phyloP scores from a whole-genome alignment of 495 filamentous ascomycete species.

The Daldinia childiae region DNA sequence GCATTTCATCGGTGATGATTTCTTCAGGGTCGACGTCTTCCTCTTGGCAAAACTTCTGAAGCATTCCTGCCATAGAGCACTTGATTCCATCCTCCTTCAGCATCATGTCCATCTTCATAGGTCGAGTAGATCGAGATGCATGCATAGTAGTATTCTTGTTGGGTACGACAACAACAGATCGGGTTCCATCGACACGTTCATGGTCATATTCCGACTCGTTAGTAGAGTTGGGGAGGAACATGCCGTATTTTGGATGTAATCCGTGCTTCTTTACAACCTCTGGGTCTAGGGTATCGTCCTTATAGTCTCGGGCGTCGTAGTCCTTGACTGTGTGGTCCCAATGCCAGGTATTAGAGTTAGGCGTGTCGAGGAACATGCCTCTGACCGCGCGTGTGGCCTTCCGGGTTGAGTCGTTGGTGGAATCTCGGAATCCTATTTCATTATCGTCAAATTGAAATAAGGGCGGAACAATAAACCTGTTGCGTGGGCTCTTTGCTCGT shows the following conservation, averaged over 20 bases:
- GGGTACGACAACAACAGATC: slow-evolving; percentile 50
- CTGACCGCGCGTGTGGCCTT: slow-evolving; percentile 51
- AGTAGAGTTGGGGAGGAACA: slow-evolving; percentile 50
- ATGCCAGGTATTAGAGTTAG: slow-evolving; percentile 54
- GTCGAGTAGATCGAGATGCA: slow-evolving; percentile 53
- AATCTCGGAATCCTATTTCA: slow-evolving; percentile 63
- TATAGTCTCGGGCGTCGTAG: slow-evolving; percentile 55
- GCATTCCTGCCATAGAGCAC: slow-evolving; percentile 22
- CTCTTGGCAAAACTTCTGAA: slow-evolving; percentile 45
- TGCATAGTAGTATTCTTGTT: slow-evolving; percentile 47
- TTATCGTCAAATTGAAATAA: slow-evolving; percentile 50
- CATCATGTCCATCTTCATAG: slow-evolving; percentile 46
- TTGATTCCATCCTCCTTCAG: slow-evolving; percentile 35
- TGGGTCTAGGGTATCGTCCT: slow-evolving; percentile 53
- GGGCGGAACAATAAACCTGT: slow-evolving; percentile 56
- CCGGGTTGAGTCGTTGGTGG: slow-evolving; percentile 55
- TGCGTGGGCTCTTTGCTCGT: slow-evolving; percentile 48
- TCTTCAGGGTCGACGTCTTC: slow-evolving; percentile 49
- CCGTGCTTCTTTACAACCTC: slow-evolving; percentile 53
- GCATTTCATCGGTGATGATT: slow-evolving; percentile 47
- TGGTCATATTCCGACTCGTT: slow-evolving; percentile 51
- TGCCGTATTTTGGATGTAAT: slow-evolving; percentile 55
- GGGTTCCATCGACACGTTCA: slow-evolving; percentile 46
- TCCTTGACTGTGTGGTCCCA: slow-evolving; percentile 53
- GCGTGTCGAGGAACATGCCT: slow-evolving; percentile 53